Conservation (phyloP, 2,329 filamentous ascomycete genomes). For the Aspergillus luchuensis region DNA sequence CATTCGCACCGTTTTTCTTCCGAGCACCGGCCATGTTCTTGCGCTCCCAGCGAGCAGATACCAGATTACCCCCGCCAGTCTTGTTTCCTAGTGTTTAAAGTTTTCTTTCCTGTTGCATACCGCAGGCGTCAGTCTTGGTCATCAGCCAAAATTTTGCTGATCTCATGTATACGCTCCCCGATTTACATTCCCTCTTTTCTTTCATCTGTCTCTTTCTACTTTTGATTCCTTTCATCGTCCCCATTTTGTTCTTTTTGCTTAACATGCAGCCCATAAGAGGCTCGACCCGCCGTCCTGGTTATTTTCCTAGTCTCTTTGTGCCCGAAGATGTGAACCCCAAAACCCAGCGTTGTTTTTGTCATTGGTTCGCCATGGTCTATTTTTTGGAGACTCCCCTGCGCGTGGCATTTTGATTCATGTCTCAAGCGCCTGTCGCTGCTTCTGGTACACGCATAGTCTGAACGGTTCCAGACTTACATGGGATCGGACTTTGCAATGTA, state of each 20-base stretch:
- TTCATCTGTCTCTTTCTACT: constrained; percentile 17
- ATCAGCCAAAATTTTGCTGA: constrained; percentile 35
- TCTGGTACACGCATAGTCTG: constrained; percentile 23
- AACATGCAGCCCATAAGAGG: constrained; percentile 20
- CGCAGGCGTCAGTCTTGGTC: constrained; percentile 41
- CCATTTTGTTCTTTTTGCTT: constrained; percentile 15
- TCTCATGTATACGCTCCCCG: constrained; percentile 32
- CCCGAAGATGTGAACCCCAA: constrained; percentile 18
- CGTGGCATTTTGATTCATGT: constrained; percentile 26
- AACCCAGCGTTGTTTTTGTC: constrained; percentile 17
- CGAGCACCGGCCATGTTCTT: constrained; percentile 14
- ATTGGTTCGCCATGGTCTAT: constrained; percentile 25
- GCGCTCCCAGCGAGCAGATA: constrained; percentile 33
- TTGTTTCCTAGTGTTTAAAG: constrained; percentile 27
- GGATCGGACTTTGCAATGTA: constrained; percentile 32
- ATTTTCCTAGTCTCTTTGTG: constrained; percentile 18
- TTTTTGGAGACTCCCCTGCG: constrained; percentile 25
- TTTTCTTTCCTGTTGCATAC: constrained; percentile 36
- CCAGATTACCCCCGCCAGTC: constrained; percentile 21
- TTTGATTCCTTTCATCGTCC: constrained; percentile 10
- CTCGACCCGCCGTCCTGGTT: constrained; percentile 20
- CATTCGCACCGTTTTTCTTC: neutral
- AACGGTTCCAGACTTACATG: constrained; percentile 20
- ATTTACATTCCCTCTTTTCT: constrained; percentile 26
- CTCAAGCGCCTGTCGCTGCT: constrained; percentile 24